Conservation (phyloP, 139 green algal species). For the Desmodesmus armatus region DNA sequence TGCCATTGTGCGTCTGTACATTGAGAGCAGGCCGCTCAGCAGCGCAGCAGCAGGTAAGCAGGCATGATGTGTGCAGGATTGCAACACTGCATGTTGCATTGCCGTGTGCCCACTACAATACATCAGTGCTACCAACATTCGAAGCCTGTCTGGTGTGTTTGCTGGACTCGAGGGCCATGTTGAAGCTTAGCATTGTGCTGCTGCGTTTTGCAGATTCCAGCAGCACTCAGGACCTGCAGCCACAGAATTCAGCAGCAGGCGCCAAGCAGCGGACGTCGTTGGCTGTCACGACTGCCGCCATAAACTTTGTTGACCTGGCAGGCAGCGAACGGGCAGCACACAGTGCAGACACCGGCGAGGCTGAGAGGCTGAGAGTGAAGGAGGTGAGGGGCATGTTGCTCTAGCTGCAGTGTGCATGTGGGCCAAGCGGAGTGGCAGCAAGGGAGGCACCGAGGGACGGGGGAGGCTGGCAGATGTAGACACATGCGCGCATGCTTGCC, state of each 20-base stretch:
- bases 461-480: too few species aligned
- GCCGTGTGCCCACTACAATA: too few species aligned
- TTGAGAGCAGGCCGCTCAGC: slow-evolving; percentile 65
- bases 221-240: too few species aligned
- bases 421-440: too few species aligned
- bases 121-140: too few species aligned
- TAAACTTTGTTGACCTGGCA: slow-evolving; percentile 94
- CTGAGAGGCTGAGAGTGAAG: slow-evolving; percentile 53
- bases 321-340: slow-evolving; percentile 88
- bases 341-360: slow-evolving; percentile 71
- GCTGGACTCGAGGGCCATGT: too few species aligned
- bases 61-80: too few species aligned
- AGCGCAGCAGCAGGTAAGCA: slow-evolving; percentile 35
- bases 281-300: slow-evolving; percentile 35
- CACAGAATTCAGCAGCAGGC: neutral
- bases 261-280: neutral
- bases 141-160: too few species aligned
- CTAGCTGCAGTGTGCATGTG: neutral
- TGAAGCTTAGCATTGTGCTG: too few species aligned
- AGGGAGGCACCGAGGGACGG: too few species aligned
- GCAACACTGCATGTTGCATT: too few species aligned
- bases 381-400: slow-evolving; percentile 38
- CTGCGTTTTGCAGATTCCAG: neutral
- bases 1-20: slow-evolving; percentile 77
- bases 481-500: too few species aligned